Conservation (phyloP, 1,284 basidiomycete genomes). For the Marasmius fiardii region DNA sequence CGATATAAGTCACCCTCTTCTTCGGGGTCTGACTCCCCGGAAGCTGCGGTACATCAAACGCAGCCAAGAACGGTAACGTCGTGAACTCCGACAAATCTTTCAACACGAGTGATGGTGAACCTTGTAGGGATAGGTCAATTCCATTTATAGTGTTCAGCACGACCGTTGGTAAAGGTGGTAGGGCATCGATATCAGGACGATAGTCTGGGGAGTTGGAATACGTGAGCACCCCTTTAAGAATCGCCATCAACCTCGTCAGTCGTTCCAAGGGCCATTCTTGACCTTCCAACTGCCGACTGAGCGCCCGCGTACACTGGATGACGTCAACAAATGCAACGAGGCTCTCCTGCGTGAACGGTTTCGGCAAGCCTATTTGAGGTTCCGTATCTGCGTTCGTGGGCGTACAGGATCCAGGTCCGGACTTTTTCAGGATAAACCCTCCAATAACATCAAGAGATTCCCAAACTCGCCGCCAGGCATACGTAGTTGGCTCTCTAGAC, state of each 20-base stretch:
- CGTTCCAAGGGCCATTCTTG: constrained; percentile 65
- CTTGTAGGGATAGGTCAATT: constrained; percentile 62
- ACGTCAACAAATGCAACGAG: constrained; percentile 79
- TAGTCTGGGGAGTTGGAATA: constrained; percentile 85
- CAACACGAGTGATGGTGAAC: constrained; percentile 72
- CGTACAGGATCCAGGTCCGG: constrained; percentile 18
- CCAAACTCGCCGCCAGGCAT: constrained; percentile 67
- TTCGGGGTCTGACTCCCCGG: constrained; percentile 34
- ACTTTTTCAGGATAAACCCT: constrained; percentile 38
- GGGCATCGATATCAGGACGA: constrained; percentile 79
- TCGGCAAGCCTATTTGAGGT: constrained; percentile 16
- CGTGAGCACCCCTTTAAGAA: constrained; percentile 79
- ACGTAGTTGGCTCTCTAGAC: constrained; percentile 39
- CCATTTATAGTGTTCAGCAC: constrained; percentile 67
- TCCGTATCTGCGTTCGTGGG: constrained; percentile 13
- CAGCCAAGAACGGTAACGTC: constrained; percentile 80
- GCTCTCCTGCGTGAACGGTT: constrained; percentile 84
- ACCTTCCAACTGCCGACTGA: constrained; percentile 43
- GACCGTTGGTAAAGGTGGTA: constrained; percentile 80
- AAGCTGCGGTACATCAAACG: constrained; percentile 52
- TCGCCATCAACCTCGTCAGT: constrained; percentile 66
- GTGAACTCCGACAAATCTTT: constrained; percentile 83
- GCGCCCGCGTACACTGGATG: constrained; percentile 54
- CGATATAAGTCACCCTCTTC: constrained; percentile 83
- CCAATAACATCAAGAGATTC: constrained; percentile 69